Evolutionary conservation across 371 early-diverging fungal genomes (phyloP).

Genomic region (Sporodiniella umbellata): DNA sequence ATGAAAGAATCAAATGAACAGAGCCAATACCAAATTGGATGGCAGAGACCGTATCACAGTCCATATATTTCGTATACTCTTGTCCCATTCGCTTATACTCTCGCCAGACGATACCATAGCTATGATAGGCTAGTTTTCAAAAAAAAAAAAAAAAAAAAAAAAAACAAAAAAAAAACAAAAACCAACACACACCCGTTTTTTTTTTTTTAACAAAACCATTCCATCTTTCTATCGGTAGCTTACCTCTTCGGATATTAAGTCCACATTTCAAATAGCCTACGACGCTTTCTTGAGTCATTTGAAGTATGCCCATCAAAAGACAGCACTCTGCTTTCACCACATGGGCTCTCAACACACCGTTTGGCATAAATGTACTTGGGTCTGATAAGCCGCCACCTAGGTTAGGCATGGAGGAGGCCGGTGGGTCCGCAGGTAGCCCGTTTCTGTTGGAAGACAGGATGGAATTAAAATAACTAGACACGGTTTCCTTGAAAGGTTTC

Average conservation of each 20-base stretch:
- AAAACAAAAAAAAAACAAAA: not conserved
- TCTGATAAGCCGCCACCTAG: constrained; percentile 14
- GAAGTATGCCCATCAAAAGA: constrained; percentile 51
- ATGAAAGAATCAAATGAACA: constrained; percentile 56
- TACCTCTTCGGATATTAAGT: constrained; percentile 61
- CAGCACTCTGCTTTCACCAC: constrained; percentile 59
- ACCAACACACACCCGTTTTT: not conserved
- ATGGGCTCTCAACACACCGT: constrained; percentile 56
- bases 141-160: not conserved
- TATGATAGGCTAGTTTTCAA: constrained; percentile 36
- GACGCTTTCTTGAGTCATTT: constrained; percentile 58
- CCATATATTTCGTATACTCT: constrained; percentile 41
- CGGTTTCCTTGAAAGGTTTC: constrained; percentile 34
- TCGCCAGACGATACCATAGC: constrained; percentile 48
- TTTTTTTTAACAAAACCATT: not conserved
- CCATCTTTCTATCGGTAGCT: no score
- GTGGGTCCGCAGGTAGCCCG: constrained; percentile 27
- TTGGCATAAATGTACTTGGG: constrained; percentile 37
- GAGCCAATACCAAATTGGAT: constrained; percentile 59
- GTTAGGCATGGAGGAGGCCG: constrained; percentile 18
- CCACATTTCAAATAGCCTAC: constrained; percentile 58
- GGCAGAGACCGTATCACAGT: constrained; percentile 44
- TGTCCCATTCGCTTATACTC: constrained; percentile 53
- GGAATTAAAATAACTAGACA: constrained; percentile 34
- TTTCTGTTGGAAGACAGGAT: constrained; percentile 23